Conservation (phyloP, 192 early-diverging fungal species). For the Podila epicladia region DNA sequence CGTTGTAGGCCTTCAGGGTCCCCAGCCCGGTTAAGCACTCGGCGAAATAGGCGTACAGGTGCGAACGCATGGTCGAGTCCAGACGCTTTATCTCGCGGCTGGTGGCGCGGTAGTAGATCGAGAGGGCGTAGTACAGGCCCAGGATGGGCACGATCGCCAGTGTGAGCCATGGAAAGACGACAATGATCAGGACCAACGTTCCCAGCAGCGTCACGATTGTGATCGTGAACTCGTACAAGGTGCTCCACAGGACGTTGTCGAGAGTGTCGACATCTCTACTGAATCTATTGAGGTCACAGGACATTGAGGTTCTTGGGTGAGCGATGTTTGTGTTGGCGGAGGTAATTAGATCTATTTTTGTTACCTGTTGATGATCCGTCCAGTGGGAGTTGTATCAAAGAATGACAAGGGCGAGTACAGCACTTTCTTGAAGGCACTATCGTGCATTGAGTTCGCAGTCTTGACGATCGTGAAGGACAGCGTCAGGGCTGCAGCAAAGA, state of each 20-base stretch:
- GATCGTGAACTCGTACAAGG: conserved; percentile 44
- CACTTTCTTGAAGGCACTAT: conserved; percentile 68
- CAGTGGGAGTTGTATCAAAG: conserved; percentile 89
- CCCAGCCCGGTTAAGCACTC: conserved; percentile 81
- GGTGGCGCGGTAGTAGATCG: conserved; percentile 78
- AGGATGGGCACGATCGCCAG: conserved; percentile 74
- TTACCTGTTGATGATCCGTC: conserved; percentile 85
- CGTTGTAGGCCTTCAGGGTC: conserved; percentile 82
- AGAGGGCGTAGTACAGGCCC: conserved; percentile 78
- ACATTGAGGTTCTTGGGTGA: no score
- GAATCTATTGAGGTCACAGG: conserved; percentile 60
- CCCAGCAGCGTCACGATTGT: conserved; percentile 42
- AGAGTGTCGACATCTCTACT: conserved; percentile 76
- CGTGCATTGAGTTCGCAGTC: conserved; percentile 69
- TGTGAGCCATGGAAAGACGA: conserved; percentile 67
- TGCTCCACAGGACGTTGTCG: conserved; percentile 61
- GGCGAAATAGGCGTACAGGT: conserved; percentile 83
- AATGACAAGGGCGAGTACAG: conserved; percentile 78
- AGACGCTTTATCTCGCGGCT: conserved; percentile 91
- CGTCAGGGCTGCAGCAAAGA: conserved; percentile 25
- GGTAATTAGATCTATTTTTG: conserved; percentile 58
- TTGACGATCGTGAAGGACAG: conserved; percentile 58
- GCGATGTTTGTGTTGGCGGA: no score
- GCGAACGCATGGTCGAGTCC: conserved; percentile 83
- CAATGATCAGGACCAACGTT: conserved; percentile 64